Percentiles rank a stretch among this genome's conserved stretches.
Conservation (phyloP, 1,139 yeast genomes). For the Kodamaea sp. region DNA sequence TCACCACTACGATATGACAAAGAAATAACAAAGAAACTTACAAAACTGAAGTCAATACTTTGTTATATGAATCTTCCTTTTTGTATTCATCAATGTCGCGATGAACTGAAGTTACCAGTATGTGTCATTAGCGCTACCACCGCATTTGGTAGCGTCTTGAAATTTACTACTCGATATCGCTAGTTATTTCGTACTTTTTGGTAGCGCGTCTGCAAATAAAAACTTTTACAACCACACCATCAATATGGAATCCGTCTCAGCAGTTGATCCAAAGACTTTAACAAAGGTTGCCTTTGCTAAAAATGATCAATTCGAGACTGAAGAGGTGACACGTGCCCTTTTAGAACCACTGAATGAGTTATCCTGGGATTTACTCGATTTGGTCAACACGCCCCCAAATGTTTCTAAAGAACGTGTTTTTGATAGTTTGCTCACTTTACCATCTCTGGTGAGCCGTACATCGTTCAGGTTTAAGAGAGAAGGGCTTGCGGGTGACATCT, state of each 20-base stretch:
- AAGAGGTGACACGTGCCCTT: constrained; percentile 19
- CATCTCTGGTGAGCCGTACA: constrained; percentile 54
- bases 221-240: constrained; percentile 2
- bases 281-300: background rate
- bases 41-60: no score
- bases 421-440: constrained; percentile 45
- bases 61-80: no score
- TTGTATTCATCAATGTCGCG: no score
- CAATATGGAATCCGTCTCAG: background rate
- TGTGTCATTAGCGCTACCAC: no score
- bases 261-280: constrained; percentile 1
- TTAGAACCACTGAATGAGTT: constrained; percentile 49
- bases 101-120: no score
- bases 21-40: no score
- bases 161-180: no score
- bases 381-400: constrained; percentile 45
- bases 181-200: no score
- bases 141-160: no score
- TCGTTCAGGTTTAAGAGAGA: constrained; percentile 58
- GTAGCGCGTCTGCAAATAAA: no score
- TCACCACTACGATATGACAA: no score
- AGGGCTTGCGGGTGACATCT: constrained; percentile 72
- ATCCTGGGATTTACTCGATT: constrained; percentile 57
- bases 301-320: background rate
- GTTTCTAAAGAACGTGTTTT: constrained; percentile 30